phyloP scores from a whole-genome alignment of 805 yeast species.

The Starmerella tilneyi region DNA sequence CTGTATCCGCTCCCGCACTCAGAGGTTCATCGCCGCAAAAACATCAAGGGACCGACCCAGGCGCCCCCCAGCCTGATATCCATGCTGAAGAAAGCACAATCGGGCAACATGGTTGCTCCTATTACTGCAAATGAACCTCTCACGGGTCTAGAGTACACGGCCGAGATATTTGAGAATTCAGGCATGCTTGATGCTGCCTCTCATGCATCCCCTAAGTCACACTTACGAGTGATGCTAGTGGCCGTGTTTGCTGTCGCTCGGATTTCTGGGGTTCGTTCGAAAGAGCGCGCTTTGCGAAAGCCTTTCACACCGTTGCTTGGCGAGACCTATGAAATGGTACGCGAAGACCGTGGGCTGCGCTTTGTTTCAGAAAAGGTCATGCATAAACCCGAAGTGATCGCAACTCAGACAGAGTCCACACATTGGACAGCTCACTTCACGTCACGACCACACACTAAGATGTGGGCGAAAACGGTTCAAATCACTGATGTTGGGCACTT shows the following conservation, averaged over 20 bases:
- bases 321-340: slow-evolving; percentile 80
- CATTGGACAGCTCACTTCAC: slow-evolving; percentile 47
- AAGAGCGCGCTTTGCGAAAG: slow-evolving; percentile 67
- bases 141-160: slow-evolving; percentile 63
- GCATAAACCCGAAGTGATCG: slow-evolving; percentile 81
- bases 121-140: slow-evolving; percentile 89
- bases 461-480: slow-evolving; percentile 92
- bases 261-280: slow-evolving; percentile 59
- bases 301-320: slow-evolving; percentile 94
- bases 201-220: slow-evolving; percentile 37
- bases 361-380: slow-evolving; percentile 73
- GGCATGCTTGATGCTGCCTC: slow-evolving; percentile 54
- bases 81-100: slow-evolving; percentile 74
- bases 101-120: slow-evolving; percentile 69
- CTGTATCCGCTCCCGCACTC: slow-evolving; percentile 58
- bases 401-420: slow-evolving; percentile 60
- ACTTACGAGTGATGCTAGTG: slow-evolving; percentile 49
- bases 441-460: slow-evolving; percentile 57
- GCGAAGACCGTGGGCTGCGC: slow-evolving; percentile 72
- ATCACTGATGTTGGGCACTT: slow-evolving; percentile 63
- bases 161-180: slow-evolving; percentile 73
- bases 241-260: slow-evolving; percentile 77
- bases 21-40: slow-evolving; percentile 45
- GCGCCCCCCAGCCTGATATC: slow-evolving; percentile 76
- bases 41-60: slow-evolving; percentile 44